Conservation (phyloP, 208 protist species). For the Trypanosoma brucei region DNA sequence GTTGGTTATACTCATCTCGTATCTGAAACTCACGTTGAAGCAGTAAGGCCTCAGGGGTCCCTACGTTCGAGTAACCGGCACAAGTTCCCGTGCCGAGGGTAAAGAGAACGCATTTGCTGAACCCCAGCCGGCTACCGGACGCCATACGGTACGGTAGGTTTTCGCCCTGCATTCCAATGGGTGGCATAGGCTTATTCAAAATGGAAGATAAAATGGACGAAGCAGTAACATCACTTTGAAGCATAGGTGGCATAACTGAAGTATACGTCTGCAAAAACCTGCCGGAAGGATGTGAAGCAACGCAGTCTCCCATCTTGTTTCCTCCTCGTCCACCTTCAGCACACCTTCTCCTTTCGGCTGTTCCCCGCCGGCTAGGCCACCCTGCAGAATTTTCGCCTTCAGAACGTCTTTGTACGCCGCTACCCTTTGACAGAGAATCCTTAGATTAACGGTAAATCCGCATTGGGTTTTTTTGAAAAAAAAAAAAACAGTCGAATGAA, state of each 20-base stretch:
- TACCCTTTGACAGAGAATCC: too few relatives aligned
- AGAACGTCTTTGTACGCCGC: too few relatives aligned
- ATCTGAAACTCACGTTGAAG: conserved; percentile 65
- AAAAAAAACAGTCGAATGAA: too few relatives aligned
- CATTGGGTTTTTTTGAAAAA: too few relatives aligned
- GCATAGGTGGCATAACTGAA: conserved; percentile 54
- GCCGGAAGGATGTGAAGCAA: background rate
- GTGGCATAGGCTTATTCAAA: background rate
- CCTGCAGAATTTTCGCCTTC: too few relatives aligned
- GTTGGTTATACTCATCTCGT: conserved; percentile 51
- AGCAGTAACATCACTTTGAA: conserved; percentile 13
- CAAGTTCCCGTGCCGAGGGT: background rate
- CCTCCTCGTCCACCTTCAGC: too few relatives aligned
- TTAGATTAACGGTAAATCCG: too few relatives aligned
- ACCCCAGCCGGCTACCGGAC: background rate
- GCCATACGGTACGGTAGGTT: background rate
- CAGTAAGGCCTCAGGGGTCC: conserved; percentile 43
- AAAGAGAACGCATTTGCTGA: background rate
- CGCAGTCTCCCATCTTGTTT: conserved; percentile 7
- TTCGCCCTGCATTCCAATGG: background rate
- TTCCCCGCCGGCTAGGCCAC: too few relatives aligned
- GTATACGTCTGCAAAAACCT: conserved; percentile 33
- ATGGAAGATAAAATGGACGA: background rate
- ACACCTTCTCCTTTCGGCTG: too few relatives aligned
- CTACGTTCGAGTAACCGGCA: background rate